A percentile compares a stretch with the other conserved stretches of the same genome.
phyloP scores from a whole-genome alignment of 208 protist genomes.

The Leishmania turanica region DNA sequence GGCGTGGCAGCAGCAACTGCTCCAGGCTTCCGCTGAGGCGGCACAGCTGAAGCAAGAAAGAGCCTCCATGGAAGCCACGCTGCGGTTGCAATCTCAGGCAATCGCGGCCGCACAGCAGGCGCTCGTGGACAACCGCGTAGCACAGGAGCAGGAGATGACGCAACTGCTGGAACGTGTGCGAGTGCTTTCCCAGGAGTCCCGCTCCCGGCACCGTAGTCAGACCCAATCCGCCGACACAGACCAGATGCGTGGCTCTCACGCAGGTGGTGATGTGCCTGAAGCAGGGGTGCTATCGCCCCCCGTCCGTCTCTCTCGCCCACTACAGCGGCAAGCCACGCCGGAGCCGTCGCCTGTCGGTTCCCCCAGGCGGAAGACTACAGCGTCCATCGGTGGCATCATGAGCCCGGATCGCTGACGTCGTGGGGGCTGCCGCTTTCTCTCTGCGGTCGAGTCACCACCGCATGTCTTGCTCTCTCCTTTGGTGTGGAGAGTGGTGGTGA shows the following conservation, averaged over 20 bases:
- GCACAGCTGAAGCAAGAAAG: conserved; percentile 18
- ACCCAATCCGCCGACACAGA: background rate
- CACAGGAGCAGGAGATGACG: conserved; percentile 48
- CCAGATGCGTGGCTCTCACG: too few species aligned
- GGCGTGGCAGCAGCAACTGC: conserved; percentile 53
- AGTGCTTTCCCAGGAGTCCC: conserved; percentile 20
- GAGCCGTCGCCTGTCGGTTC: too few species aligned
- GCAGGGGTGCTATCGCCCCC: background rate
- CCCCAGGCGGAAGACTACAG: background rate
- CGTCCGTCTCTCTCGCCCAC: background rate
- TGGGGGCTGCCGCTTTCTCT: background rate
- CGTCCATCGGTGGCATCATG: conserved; percentile 20
- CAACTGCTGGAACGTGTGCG: conserved; percentile 43
- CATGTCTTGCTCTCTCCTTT: background rate
- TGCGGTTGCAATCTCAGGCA: conserved; percentile 45
- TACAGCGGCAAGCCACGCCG: background rate
- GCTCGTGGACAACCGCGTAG: conserved; percentile 34
- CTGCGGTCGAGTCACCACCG: background rate
- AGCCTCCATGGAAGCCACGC: conserved; percentile 34
- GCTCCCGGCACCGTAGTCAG: conserved; percentile 9
- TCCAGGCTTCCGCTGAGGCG: conserved; percentile 25
- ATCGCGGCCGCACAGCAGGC: conserved; percentile 46
- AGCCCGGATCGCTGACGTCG: conserved; percentile 21
- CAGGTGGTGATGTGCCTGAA: background rate
- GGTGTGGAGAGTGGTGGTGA: background rate